Conservation (phyloP, 805 yeast species). For the Scheffersomyces amazonensis region DNA sequence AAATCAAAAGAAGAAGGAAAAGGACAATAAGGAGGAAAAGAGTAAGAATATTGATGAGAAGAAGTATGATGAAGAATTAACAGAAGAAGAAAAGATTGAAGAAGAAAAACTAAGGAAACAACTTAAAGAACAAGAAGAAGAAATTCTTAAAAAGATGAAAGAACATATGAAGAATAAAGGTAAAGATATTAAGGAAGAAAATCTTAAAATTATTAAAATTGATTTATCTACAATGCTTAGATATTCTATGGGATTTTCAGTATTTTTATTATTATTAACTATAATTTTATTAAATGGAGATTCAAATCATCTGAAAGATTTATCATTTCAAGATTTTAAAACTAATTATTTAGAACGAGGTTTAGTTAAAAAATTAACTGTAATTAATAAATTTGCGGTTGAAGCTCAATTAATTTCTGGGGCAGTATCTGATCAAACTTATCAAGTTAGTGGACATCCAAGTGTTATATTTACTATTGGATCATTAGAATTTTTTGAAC, state of each 20-base stretch:
- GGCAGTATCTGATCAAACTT: conserved; percentile 40
- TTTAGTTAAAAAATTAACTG: conserved; percentile 68
- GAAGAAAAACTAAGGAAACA: conserved; percentile 2
- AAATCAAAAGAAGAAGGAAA: too few relatives aligned
- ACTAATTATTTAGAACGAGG: conserved; percentile 76
- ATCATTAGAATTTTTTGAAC: conserved; percentile 80
- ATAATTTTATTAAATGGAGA: conserved; percentile 4
- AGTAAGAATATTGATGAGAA: too few relatives aligned
- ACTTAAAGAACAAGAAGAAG: conserved; percentile 22
- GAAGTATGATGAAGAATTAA: too few relatives aligned
- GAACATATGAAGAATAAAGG: conserved; percentile 26
- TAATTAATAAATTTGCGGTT: conserved; percentile 69
- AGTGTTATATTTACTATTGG: conserved; percentile 81
- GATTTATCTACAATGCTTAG: conserved; percentile 11
- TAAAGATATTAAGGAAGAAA: conserved; percentile 23
- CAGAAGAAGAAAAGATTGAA: conserved; percentile 11
- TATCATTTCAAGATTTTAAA: conserved; percentile 80
- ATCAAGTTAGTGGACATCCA: conserved; percentile 37
- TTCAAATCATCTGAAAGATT: conserved; percentile 20
- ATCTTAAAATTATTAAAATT: conserved; percentile 28
- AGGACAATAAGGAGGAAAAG: too few relatives aligned
- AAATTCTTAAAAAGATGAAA: conserved; percentile 32
- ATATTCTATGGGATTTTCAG: conserved; percentile 1
- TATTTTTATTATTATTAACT: conserved; percentile 5
- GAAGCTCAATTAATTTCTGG: conserved; percentile 59